Evolutionary conservation across 164 flowering plant species (phyloP), one percentile per base, ranked within the genome.

Genomic region (Annona cherimola): DNA sequence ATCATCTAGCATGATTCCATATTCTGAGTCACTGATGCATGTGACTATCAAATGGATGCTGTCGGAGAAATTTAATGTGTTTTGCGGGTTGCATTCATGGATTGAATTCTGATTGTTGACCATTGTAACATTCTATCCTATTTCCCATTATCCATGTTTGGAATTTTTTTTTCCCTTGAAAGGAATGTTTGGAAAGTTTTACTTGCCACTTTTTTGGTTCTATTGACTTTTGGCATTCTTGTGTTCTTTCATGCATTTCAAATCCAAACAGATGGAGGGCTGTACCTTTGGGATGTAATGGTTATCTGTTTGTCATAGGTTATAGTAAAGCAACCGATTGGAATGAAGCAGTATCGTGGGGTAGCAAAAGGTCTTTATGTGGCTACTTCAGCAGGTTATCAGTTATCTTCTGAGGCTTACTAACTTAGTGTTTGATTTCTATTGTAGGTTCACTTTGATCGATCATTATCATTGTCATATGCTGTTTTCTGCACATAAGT

Each of bases 311-410:
- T 77, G n/a, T 70, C 12, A 42, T 74, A 93, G 98, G 83, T 93
- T 75, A 76, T 84, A 61, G 79, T 96, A 66, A 73, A 81, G 8
- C 91, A 96, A 79, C 94, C 97, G 69, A 91, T 96, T 75, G 97
- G 97, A 76, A 64, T 73, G 67, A 79, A 87, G 65, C 78, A 65
- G 72, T 93, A 96, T 82, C 91, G 91, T 78, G 98, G 96, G 61
- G 96, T 96, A 43, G 95, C 99, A 40, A 86, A 83, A 75, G 98
- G 99, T 69, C 84, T 93, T 67, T 93, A 89, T 84, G 91, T 91
- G 74, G 95, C 99, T 78, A 85, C 89, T 61, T 80, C 89, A 35
- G 79, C 95, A 87, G 99, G 99, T 95, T 74, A 43, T 46, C 11
- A 98, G 99, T 95, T 74, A 43, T 46, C 11, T 35, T 65, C 41